Conservation (phyloP, 768 basidiomycete species). For the Pleurotus ostreatus region DNA sequence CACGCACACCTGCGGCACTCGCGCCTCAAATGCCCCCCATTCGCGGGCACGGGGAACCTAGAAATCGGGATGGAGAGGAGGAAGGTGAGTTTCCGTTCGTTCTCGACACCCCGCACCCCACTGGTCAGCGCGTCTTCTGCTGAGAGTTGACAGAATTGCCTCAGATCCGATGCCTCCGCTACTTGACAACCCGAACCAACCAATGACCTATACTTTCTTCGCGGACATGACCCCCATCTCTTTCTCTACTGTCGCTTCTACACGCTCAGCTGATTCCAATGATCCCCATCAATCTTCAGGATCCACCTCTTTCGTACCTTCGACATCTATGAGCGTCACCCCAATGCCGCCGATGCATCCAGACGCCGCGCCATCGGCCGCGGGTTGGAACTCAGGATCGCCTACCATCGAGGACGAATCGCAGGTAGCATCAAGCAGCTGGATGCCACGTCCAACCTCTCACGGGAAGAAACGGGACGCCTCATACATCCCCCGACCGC, state of each 20-base stretch:
- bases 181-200: conserved; percentile 48
- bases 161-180: conserved; percentile 47
- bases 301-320: conserved; percentile 23
- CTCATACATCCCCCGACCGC: conserved; percentile 77
- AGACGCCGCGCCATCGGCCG: not conserved
- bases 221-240: conserved; percentile 55
- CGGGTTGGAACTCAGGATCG: conserved; percentile 14
- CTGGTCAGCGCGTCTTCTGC: conserved; percentile 24
- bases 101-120: not conserved
- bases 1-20: conserved; percentile 17
- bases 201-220: conserved; percentile 61
- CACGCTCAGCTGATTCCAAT: conserved; percentile 19
- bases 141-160: conserved; percentile 13
- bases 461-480: conserved; percentile 66
- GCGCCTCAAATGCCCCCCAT: conserved; percentile 28
- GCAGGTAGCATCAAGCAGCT: conserved; percentile 15
- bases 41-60: conserved; percentile 21
- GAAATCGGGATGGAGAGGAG: conserved; percentile 23
- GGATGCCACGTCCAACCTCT: conserved; percentile 18
- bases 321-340: conserved; percentile 7
- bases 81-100: conserved; percentile 12
- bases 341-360: not conserved
- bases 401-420: conserved; percentile 15
- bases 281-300: conserved; percentile 20
- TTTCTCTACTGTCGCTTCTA: conserved; percentile 22